phyloP scores from a whole-genome alignment of 2,329 filamentous ascomycete species.

The Aspergillus pseudoterreus region DNA sequence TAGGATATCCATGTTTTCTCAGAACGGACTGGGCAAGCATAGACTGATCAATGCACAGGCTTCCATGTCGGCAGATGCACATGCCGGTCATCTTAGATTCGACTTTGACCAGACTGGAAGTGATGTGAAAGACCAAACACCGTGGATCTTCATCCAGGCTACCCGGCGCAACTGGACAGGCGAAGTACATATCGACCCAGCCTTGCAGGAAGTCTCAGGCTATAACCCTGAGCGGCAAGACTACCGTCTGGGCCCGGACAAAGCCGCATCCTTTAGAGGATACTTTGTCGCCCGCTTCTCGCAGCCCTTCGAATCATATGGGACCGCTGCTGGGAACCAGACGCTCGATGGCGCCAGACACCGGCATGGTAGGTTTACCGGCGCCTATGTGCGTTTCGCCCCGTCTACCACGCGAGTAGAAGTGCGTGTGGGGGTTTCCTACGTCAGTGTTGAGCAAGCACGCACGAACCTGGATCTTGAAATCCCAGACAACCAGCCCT shows the following conservation, averaged over 20 bases:
- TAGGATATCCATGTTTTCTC: background rate
- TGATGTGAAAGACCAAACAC: slow-evolving; percentile 12
- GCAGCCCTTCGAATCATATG: slow-evolving; percentile 37
- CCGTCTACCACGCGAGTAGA: slow-evolving; percentile 32
- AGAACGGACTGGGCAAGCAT: no score
- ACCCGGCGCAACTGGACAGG: slow-evolving; percentile 48
- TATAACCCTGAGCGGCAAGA: slow-evolving; percentile 48
- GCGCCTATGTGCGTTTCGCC: slow-evolving; percentile 42
- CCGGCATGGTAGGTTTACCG: slow-evolving; percentile 35
- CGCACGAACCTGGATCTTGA: slow-evolving; percentile 45
- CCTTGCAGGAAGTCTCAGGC: slow-evolving; percentile 38
- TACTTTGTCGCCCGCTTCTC: slow-evolving; percentile 50
- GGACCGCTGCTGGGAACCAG: slow-evolving; percentile 30
- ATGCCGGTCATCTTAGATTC: background rate
- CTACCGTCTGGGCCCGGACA: slow-evolving; percentile 43
- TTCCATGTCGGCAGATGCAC: background rate
- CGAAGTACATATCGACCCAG: slow-evolving; percentile 36
- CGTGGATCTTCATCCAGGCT: slow-evolving; percentile 44
- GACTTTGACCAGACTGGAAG: background rate
- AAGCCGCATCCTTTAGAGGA: slow-evolving; percentile 39
- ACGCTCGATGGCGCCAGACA: slow-evolving; percentile 16
- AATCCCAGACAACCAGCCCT: slow-evolving; percentile 32
- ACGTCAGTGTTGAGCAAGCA: slow-evolving; percentile 47
- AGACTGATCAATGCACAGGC: background rate
- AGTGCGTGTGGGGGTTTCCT: slow-evolving; percentile 47